These are phyloP conservation scores for Fusarium sp. DNA, from an alignment of 2,329 filamentous ascomycete genomes.

Conservation along the genomic window DNA sequence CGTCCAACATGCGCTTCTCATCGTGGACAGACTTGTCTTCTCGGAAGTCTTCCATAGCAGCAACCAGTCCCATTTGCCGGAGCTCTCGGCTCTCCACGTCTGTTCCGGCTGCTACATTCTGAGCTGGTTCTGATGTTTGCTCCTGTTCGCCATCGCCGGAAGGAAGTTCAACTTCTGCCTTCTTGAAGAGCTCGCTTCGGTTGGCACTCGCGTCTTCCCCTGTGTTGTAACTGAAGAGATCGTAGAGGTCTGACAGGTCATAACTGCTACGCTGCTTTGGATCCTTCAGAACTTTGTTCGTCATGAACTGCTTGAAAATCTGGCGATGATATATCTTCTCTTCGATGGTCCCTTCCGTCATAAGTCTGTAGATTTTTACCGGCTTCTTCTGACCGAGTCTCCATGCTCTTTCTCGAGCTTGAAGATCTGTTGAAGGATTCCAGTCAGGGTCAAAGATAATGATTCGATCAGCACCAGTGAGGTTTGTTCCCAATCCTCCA, in stretches of 20 bases:
- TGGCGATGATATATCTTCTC: slow-evolving; percentile 99
- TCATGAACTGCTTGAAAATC: slow-evolving; percentile 97
- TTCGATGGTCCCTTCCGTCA: slow-evolving; percentile 97
- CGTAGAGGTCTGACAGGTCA: slow-evolving; percentile 88
- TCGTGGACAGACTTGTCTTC: slow-evolving; percentile 62
- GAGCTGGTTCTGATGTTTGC: slow-evolving; percentile 15
- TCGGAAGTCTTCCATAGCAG: slow-evolving; percentile 71
- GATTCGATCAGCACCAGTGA: slow-evolving; percentile 93
- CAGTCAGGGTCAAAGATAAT: slow-evolving; percentile 99
- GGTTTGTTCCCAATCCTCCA: slow-evolving; percentile 90
- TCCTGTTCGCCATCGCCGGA: background rate
- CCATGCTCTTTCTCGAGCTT: slow-evolving; percentile 96
- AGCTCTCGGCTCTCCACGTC: slow-evolving; percentile 52
- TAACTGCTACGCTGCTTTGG: slow-evolving; percentile 94
- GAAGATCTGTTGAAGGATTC: slow-evolving; percentile 96
- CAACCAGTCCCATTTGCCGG: slow-evolving; percentile 66
- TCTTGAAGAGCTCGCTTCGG: slow-evolving; percentile 86
- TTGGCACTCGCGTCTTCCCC: slow-evolving; percentile 71
- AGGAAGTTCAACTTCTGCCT: slow-evolving; percentile 73
- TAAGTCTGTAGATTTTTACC: slow-evolving; percentile 96
- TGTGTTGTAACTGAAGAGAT: slow-evolving; percentile 78
- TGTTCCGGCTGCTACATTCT: background rate
- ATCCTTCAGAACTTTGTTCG: slow-evolving; percentile 94
- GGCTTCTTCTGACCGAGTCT: slow-evolving; percentile 93
- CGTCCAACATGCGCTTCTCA: slow-evolving; percentile 84